Evolutionary conservation across 441 rosid genomes (phyloP).

Genomic region (California macrophylla): DNA sequence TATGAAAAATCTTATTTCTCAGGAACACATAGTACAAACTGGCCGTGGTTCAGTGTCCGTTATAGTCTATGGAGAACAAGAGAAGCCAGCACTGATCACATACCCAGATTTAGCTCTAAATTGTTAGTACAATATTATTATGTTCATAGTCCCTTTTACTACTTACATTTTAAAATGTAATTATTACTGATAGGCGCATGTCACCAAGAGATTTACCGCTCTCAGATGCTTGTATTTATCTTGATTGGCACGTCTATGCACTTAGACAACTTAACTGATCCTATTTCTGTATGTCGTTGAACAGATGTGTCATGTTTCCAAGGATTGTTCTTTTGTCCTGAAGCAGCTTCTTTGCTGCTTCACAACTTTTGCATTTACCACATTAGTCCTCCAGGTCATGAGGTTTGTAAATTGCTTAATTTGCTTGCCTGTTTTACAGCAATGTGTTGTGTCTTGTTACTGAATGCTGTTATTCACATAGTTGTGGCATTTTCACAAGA

Average conservation of each 20-base stretch:
- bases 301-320: constrained; percentile 50
- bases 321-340: constrained; percentile 79
- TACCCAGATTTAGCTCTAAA: constrained; percentile 87
- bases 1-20: constrained; percentile 20
- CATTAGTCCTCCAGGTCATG: constrained; percentile 88
- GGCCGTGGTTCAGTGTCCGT: constrained; percentile 59
- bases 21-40: constrained; percentile 70
- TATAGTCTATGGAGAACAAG: constrained; percentile 79
- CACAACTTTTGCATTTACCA: constrained; percentile 92
- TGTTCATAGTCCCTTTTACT: not conserved
- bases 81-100: constrained; percentile 85
- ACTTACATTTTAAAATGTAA: too few species aligned
- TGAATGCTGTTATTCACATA: constrained; percentile 30
- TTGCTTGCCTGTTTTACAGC: constrained; percentile 12
- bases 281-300: not conserved
- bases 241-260: not conserved
- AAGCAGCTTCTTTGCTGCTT: constrained; percentile 80
- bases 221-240: not conserved
- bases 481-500: constrained; percentile 47
- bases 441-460: not conserved
- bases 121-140: constrained; percentile 35
- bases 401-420: constrained; percentile 51
- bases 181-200: too few species aligned
- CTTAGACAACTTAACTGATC: not conserved
- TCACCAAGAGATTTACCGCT: too few species aligned